Base-by-base conservation (phyloP, 257 asterid species). In the Jasminum sambac region DNA sequence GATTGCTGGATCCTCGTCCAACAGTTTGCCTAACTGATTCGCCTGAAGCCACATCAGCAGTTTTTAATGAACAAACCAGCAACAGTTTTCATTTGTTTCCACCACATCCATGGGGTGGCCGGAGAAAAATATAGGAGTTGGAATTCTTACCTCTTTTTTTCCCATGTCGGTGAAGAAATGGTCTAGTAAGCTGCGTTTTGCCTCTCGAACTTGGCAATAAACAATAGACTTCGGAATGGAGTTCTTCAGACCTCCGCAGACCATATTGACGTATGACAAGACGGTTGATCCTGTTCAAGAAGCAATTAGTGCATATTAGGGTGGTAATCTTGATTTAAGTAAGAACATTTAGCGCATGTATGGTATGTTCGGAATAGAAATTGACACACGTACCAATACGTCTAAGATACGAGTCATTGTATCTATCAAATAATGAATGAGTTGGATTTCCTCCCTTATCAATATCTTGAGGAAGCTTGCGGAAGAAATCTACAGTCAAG, bases 361-460 rank as follows among this genome's bases (percentile, higher is more conserved):
- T 16, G 59, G 13, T 17, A n/a, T 21, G 14, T 46, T 52, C 41
- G 24, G 25, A 14, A 46, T 16, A 75, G 73, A 37, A 11, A 13
- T 19, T 8, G 24, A 13, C 26, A 26, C 21, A 63, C 91, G 81
- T 71, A 91, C 99, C 98, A 59, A 95, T 83, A 79, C 96, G 82
- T 12, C 99, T 88, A 44, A 95, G 96, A 81, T 95, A 95, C 2
- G 95, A 81, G 72, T 95, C 99, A 66, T 95, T 91, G 75, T 95
- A 95, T 84, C 99, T 80, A 50, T 95, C 99, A 43, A 95, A 95
- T 76, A 91, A 87, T 58, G 99, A 95, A 76, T 91, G 98, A 38
- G 99, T 89, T 48, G 99, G 99, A 71, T 95, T 95, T 72, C 99
- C 98, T 64, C 99, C 99, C 92, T 95, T 91, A 85, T 95, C 99